Base-by-base conservation (phyloP, 1,139 yeast species). In the Yamadazyma songkhlaensis region DNA sequence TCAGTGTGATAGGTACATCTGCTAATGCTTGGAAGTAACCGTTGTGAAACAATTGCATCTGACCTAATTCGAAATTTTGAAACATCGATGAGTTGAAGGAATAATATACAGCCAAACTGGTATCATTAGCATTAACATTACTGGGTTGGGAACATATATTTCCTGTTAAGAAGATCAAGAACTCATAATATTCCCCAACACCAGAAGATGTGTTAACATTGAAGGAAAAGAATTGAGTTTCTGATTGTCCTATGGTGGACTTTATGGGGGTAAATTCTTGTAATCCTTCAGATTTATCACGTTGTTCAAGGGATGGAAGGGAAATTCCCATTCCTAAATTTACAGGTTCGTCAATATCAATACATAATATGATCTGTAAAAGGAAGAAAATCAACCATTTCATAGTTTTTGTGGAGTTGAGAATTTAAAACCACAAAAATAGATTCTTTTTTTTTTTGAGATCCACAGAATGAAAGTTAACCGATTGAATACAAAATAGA, bases 21-120 rank as follows among this genome's bases (percentile, higher is more conserved):
- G 81, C 79, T 39, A 78, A 54, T 0, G 74, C 81, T 49, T 78
- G 77, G 46, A 77, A 64, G 49, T 79, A 81, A 0, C 88, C 87
- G 43, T 64, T 48, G 12, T 53, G 35, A 40, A 66, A 71, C 4
- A 52, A 46, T n/a, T 30, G 43, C 62, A 60, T 75, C 56, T 39
- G 49, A 9, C 57, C 68, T 36, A 47, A 31, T 34, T 57, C 64
- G 15, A 57, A 35, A 47, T 74, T 50, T 1, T 46, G 32, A 35
- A 67, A 59, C 57, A 72, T 60, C 11, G 68, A 53, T 4, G 72
- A 51, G 48, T 77, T 72, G 48, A 74, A 72, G 3, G 81, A 67
- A 50, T 73, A 76, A 46, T 72, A 74, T 0, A 81, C 69, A 4
- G 69, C 62, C 26, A 81, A 52, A 31, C 72, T 66, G 13, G 74